These are phyloP conservation scores for Rhizophora apiculata DNA, from an alignment of 345 rosid species.

Conservation along the genomic window DNA sequence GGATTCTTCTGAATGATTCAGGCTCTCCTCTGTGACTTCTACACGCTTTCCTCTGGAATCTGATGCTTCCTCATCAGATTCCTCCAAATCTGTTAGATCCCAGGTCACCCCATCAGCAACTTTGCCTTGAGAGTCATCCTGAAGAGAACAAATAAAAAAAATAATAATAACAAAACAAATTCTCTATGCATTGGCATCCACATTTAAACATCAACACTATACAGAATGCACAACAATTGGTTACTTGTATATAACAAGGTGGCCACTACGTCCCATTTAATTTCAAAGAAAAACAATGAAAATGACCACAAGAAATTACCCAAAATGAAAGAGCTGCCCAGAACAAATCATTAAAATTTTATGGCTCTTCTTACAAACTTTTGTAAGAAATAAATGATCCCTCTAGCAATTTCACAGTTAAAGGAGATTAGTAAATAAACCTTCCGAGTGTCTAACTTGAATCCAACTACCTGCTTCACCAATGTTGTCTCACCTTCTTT, in stretches of 20 bases:
- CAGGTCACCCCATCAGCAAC: conserved; percentile 33
- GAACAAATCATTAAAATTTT: neutral
- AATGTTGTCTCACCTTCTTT: conserved; percentile 31
- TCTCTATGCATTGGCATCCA: neutral
- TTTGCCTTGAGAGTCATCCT: conserved; percentile 45
- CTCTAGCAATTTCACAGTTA: neutral
- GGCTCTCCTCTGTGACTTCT: conserved; percentile 38
- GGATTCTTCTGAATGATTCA: conserved; percentile 31
- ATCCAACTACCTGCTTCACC: conserved; percentile 24
- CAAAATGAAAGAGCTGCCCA: neutral
- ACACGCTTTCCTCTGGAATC: conserved; percentile 32
- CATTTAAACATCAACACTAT: neutral
- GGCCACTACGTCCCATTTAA: too few species aligned
- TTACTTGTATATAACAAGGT: too few species aligned
- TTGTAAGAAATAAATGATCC: neutral
- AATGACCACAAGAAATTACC: too few species aligned
- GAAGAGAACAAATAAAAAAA: conserved; percentile 11
- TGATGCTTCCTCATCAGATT: conserved; percentile 45
- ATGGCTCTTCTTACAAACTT: neutral
- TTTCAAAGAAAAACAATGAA: too few species aligned
- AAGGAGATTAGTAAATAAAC: neutral
- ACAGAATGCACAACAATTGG: too few species aligned
- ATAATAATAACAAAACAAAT: neutral
- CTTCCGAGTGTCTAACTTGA: neutral
- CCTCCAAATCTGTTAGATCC: conserved; percentile 28